Evolutionary conservation across 768 basidiomycete species (phyloP), one percentile per base, ranked within the genome.

Genomic region (Amanita pseudoporphyria): DNA sequence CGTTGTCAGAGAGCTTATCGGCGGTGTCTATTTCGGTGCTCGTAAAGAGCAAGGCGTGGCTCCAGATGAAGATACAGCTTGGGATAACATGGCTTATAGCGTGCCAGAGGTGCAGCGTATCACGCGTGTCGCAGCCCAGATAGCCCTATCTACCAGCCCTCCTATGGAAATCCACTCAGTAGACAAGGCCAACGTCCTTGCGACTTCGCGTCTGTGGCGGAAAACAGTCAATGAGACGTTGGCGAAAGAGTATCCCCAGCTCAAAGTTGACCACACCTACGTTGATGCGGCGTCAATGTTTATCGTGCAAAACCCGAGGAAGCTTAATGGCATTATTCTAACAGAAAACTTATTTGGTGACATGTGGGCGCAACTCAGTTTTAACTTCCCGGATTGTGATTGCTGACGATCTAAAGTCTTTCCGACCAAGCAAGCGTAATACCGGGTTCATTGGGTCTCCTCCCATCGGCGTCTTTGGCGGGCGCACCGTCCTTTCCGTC

Each of bases 111-210:
- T 99, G 37, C 76, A 94, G 66, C 80, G 96, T 39, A 98, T 99
- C 57, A 94, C 95, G 2, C 82, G 92, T 14, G 93, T 98, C 37
- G 96, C 95, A 9, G 94, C 89, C 32, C 86, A 90, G 66, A 87
- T 98, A 57, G 94, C 96, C 16, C 66, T 92, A 45, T 72, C 84
- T 19, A 68, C 80, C 4, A 74, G 86, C 61, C 96, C 96, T 3
- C 92, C 94, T 16, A 74, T 95, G 41, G 75, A 81, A 18, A 83
- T 99, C 52, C 89, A 91, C 67, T 95, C 92, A 0, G 74, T 99
- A 64, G 96, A 99, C 74, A 99, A 99, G 69, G 96, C 96, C 47
- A 99, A 99, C 67, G 96, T 99, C 18, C 81, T 99, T 49, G 96
- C 96, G 19, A 88, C 81, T 61, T 95, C 91, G 31, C 73, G 96